Conservation (phyloP, 2,329 filamentous ascomycete species). For the Paecilomyces variotii region DNA sequence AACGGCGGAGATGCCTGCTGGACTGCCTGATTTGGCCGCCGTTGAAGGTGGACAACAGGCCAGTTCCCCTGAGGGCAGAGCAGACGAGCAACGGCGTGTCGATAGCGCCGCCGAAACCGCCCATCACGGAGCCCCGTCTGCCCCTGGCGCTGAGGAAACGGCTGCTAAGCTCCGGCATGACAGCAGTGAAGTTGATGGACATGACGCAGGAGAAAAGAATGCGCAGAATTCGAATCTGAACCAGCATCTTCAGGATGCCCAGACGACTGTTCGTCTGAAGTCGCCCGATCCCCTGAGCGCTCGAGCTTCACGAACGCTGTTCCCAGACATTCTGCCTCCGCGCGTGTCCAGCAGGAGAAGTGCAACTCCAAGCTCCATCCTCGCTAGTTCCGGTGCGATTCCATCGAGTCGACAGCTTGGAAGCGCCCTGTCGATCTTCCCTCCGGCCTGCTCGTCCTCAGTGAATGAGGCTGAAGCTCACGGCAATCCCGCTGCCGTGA, state of each 20-base stretch:
- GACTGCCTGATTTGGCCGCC: background rate
- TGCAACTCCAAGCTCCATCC: slow-evolving; percentile 7
- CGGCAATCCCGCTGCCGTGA: background rate
- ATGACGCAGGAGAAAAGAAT: background rate
- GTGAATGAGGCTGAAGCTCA: background rate
- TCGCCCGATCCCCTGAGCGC: background rate
- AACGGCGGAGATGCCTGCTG: background rate
- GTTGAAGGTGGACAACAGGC: background rate
- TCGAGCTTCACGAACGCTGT: slow-evolving; percentile 9
- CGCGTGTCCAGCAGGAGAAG: slow-evolving; percentile 22
- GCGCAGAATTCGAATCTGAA: background rate
- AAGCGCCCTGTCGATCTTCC: background rate
- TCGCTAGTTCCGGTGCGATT: slow-evolving; percentile 6
- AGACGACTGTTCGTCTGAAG: background rate
- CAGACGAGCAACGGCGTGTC: background rate
- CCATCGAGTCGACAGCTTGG: slow-evolving; percentile 5
- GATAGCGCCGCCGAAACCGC: background rate
- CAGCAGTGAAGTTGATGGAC: background rate
- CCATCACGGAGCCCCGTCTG: background rate
- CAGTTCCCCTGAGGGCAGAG: background rate
- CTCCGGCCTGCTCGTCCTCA: background rate
- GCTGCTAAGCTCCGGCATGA: background rate
- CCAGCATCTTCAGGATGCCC: background rate
- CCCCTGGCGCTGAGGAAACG: background rate
- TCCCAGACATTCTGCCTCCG: slow-evolving; percentile 25